Evolutionary conservation across 1,284 basidiomycete species (phyloP).

Genomic region (Uromyces viciae-fabae): DNA sequence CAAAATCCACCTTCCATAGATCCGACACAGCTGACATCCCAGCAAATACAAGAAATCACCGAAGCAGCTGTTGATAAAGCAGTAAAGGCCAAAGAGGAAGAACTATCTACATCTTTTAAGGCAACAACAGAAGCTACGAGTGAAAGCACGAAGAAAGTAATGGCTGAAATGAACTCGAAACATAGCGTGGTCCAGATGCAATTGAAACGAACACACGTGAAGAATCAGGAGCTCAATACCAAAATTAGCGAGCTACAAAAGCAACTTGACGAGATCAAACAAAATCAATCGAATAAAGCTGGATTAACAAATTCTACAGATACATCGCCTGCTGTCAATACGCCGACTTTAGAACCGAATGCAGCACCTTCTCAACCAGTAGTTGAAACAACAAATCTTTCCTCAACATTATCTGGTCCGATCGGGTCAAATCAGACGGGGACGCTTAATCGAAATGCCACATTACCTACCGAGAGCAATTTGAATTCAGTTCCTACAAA

Average conservation of each 20-base stretch:
- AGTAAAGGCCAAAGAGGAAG: conserved; percentile 28
- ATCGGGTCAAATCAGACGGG: conserved; percentile 1
- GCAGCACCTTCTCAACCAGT: background rate
- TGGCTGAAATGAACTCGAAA: conserved; percentile 31
- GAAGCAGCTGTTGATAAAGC: conserved; percentile 32
- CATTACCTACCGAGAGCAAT: background rate
- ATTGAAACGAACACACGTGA: conserved; percentile 23
- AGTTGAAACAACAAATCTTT: background rate
- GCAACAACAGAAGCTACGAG: conserved; percentile 2
- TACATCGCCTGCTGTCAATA: conserved; percentile 4
- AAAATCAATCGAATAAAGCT: background rate
- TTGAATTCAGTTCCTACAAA: no score
- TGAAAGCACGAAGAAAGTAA: conserved; percentile 23
- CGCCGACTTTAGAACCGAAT: background rate
- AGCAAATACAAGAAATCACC: conserved; percentile 27
- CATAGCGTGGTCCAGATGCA: conserved; percentile 28
- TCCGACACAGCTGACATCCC: background rate
- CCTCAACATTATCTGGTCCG: background rate
- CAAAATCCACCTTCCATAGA: no score
- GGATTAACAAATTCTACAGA: background rate
- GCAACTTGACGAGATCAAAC: background rate
- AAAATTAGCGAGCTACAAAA: conserved; percentile 19
- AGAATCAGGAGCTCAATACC: conserved; percentile 10
- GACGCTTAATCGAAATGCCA: background rate
- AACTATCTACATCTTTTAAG: conserved; percentile 15